phyloP scores from a whole-genome alignment of 352 stramenopile species.

The Pythium phragmitis region DNA sequence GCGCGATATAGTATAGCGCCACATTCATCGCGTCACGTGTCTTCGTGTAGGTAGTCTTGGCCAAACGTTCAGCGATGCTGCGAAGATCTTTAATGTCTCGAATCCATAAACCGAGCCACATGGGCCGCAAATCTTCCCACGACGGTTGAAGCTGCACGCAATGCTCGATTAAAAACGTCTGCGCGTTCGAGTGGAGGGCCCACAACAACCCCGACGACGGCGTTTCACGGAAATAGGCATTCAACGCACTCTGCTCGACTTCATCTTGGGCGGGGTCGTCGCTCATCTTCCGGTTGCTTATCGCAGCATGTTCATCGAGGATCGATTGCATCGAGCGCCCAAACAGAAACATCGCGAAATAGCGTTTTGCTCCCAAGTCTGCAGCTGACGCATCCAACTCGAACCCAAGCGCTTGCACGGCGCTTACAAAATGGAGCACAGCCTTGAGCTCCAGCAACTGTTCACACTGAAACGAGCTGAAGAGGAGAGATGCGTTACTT shows the following conservation, averaged over 20 bases:
- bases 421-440: conserved; percentile 62
- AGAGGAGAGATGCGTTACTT: conserved; percentile 54
- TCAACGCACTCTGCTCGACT: conserved; percentile 15
- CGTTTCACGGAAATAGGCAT: conserved; percentile 39
- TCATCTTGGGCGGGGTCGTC: conserved; percentile 18
- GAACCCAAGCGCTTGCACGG: conserved; percentile 72
- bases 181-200: conserved; percentile 83
- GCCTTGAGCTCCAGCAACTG: conserved; percentile 73
- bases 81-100: conserved; percentile 74
- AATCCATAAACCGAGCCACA: conserved; percentile 82
- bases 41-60: conserved; percentile 63
- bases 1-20: conserved; percentile 68
- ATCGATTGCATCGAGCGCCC: conserved; percentile 51
- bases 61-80: conserved; percentile 59
- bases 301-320: conserved; percentile 24
- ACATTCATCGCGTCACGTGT: conserved; percentile 77
- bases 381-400: conserved; percentile 74
- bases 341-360: conserved; percentile 73
- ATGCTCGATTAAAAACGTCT: conserved; percentile 72
- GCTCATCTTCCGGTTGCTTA: conserved; percentile 26
- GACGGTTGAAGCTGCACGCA: conserved; percentile 53
- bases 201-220: conserved; percentile 75
- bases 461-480: conserved; percentile 63
- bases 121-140: conserved; percentile 62
- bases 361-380: conserved; percentile 74